Conservation (phyloP, 352 stramenopile species). For the Hyaloperonospora arabidopsidis region DNA sequence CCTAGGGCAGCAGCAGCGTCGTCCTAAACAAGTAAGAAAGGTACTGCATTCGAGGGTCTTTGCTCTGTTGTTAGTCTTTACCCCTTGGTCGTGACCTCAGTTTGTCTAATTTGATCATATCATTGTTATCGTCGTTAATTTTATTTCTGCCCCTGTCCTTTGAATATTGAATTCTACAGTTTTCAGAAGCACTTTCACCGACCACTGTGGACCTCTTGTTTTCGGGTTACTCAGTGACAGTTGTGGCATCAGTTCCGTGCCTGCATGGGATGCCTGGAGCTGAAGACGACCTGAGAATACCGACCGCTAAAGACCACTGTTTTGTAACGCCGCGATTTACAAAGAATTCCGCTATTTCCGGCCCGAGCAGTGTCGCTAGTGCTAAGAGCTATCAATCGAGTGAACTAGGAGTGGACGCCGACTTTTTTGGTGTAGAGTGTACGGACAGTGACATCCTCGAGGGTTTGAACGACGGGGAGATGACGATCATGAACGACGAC, state of each 20-base stretch:
- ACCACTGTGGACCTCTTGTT: constrained; percentile 7
- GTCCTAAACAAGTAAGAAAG: too few relatives aligned
- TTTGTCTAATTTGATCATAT: background rate
- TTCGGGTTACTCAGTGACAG: constrained; percentile 1
- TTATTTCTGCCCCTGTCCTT: background rate
- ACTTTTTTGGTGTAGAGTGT: constrained; percentile 36
- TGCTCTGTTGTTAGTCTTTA: too few relatives aligned
- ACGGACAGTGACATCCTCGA: constrained; percentile 41
- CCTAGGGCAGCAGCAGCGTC: too few relatives aligned
- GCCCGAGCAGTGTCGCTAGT: constrained; percentile 17
- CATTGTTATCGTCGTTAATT: constrained; percentile 1
- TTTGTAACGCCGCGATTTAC: constrained; percentile 12
- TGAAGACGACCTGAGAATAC: constrained; percentile 26
- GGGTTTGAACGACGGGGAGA: constrained; percentile 41
- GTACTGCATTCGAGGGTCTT: too few relatives aligned
- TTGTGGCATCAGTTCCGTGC: constrained; percentile 16
- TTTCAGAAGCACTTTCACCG: background rate
- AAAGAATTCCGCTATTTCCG: constrained; percentile 17
- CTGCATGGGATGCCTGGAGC: constrained; percentile 46
- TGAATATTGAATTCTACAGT: constrained; percentile 4
- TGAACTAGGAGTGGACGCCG: constrained; percentile 13
- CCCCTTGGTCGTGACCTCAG: background rate
- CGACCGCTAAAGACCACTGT: constrained; percentile 11
- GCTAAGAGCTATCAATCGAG: constrained; percentile 22
- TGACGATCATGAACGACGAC: constrained; percentile 69